Base-by-base conservation (phyloP, 371 early-diverging fungal species). In the Haplosporangium sp. region DNA sequence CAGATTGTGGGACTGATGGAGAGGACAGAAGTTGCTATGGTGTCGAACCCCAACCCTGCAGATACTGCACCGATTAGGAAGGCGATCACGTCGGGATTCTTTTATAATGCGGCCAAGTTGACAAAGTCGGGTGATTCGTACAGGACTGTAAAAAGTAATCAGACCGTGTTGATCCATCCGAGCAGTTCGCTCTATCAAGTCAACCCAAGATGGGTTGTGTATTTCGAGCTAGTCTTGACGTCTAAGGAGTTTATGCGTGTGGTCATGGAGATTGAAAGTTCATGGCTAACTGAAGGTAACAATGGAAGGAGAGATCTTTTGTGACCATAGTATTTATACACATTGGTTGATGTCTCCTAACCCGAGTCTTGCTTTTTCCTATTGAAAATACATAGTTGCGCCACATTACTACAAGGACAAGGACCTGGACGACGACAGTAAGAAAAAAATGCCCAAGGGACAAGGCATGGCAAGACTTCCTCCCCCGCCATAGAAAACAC, bases 211-310 rank as follows among this genome's bases (percentile, higher is more conserved):
- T 95, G 94, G 91, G 87, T 97, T 7, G 70, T 98, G 4, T 99
- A 98, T 76, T 95, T 86, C 83, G 99, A 98, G 81, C 83, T 99
- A 37, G 95, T 99, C 4, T 83, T 96, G 70, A 98, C 98, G 18
- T 91, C 92, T 61, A 92, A 94, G 76, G 96, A 97, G 82, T 98
- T 94, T 74, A 96, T 98, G 96, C 86, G 98, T 23, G 94, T 96
- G 74, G 94, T 95, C 14, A 91, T 95, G 84, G 97, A 96, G 76
- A 96, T 99, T 59, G 89, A 96, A 47, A 87, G 94, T 20, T 88
- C 92, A 52, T 99, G 99, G 98, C 86, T 98, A 36, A 72, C 93
- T 46, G 98, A 99, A 86, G 87, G 91, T 90, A 62, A 58, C 55
- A 20, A 21, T n/a, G 29, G 3, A 5, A 16, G 23, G 18, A 12